Evolutionary conservation across 176 grass and related monocot genomes (phyloP).

Genomic region (Bromus sterilis): DNA sequence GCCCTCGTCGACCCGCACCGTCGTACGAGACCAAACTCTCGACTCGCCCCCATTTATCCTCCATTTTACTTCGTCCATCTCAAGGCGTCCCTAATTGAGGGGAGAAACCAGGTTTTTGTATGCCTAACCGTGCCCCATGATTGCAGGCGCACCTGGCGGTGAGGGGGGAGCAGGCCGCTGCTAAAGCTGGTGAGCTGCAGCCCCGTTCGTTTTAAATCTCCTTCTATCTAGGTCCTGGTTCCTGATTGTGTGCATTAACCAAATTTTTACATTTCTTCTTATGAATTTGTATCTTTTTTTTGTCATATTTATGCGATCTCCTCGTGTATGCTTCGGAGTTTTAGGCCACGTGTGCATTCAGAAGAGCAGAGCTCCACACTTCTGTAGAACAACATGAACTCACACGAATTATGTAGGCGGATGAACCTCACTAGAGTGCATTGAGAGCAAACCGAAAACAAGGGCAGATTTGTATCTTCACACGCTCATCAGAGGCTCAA

Average conservation of each 20-base stretch:
- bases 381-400: neutral
- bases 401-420: neutral
- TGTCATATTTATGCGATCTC: neutral
- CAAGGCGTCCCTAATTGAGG: neutral
- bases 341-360: neutral
- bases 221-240: neutral
- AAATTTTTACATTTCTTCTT: neutral
- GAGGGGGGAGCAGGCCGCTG: slow-evolving; percentile 33
- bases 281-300: neutral
- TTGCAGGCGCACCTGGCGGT: slow-evolving; percentile 66
- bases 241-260: neutral
- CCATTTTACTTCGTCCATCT: neutral
- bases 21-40: slow-evolving; percentile 26
- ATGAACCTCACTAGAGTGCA: neutral
- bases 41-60: slow-evolving; percentile 24
- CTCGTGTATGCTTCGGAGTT: neutral
- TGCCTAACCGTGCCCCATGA: neutral
- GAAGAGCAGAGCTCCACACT: neutral
- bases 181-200: slow-evolving; percentile 53
- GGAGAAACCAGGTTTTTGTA: neutral
- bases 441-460: neutral
- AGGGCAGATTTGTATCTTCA: neutral
- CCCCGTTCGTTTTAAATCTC: neutral
- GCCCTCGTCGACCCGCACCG: neutral
- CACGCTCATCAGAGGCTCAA: neutral